Base-by-base conservation (phyloP, 2,329 filamentous ascomycete species). In the Aspergillus ochraceoroseus region DNA sequence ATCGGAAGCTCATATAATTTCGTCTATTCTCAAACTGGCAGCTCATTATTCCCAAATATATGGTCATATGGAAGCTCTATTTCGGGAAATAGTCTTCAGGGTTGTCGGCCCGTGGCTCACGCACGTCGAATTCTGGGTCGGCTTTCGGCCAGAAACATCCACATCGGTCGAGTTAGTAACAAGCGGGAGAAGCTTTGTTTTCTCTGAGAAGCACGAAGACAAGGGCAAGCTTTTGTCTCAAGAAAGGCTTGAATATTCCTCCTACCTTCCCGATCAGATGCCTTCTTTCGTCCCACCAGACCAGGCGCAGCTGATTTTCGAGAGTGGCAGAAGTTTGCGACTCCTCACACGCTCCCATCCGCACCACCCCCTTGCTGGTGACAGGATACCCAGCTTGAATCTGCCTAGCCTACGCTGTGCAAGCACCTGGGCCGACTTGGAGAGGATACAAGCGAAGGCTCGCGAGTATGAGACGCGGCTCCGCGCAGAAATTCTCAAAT, bases 251-350 rank as follows among this genome's bases (percentile, higher is more conserved):
- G 73, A 89, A 20, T 79, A 83, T 44, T 70, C 72, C n/a, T n/a
- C n/a, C 12, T 66, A 61, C 32, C 47, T 48, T 14, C 46, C 51
- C 14, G 68, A 75, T 18, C 76, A 77, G 47, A 79, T 92, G 65
- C 86, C 86, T 0, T 70, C 73, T 2, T 92, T 92, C 51, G 72
- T 94, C 30, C 75, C 81, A 0, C 61, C 70, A 4, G 85, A 92
- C 42, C 76, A 89, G 49, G 81, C 79, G 2, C 73, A 76, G 35
- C 69, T 73, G 4, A 78, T 92, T n/a, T 89, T 90, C 49, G 86
- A 94, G 58, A 84, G 82, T 3, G 87, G 86, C 3, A 78, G 76
- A 53, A 90, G 84, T 57, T 64, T 94, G 32, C 77, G 84, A 5
- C 80, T 92, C 38, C 70, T 94, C 32, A 77, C 80, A 51, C 68